Evolutionary conservation across 495 filamentous ascomycete species (phyloP).

Genomic region (Geopyxis carbonaria): DNA sequence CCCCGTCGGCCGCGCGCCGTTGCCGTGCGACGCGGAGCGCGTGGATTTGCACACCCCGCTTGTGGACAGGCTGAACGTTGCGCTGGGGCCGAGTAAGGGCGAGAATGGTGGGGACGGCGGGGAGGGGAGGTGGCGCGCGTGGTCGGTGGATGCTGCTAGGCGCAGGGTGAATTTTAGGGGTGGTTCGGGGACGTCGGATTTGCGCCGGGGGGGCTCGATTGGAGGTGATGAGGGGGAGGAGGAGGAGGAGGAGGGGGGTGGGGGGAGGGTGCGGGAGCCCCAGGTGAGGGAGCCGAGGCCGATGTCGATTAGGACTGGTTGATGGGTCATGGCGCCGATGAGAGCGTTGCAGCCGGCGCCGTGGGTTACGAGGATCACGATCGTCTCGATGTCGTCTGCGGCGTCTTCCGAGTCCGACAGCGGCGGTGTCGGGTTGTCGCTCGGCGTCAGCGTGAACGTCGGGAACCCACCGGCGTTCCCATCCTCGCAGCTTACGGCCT

Average conservation of each 20-base stretch:
- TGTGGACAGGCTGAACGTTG: background rate
- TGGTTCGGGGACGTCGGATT: no score
- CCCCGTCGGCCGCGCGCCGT: slow-evolving; percentile 1
- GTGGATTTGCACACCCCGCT: background rate
- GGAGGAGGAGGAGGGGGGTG: background rate
- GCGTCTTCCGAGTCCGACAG: slow-evolving; percentile 24
- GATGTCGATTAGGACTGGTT: slow-evolving; percentile 77
- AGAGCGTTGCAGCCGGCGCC: slow-evolving; percentile 96
- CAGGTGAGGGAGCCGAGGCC: slow-evolving; percentile 50
- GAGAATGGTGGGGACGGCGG: background rate
- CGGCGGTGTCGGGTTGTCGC: slow-evolving; percentile 17
- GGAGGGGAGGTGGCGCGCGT: background rate
- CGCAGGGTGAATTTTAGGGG: background rate
- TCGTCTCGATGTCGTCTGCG: slow-evolving; percentile 46
- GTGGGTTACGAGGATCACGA: slow-evolving; percentile 86
- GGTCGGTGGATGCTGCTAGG: slow-evolving; percentile 4
- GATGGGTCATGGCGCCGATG: slow-evolving; percentile 74
- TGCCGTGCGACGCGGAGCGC: background rate
- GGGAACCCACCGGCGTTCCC: no score
- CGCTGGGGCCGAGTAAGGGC: background rate
- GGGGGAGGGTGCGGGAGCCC: background rate
- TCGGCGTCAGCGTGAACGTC: background rate
- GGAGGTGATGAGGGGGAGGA: background rate
- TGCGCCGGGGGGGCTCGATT: no score
- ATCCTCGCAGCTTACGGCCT: no score